phyloP scores from a whole-genome alignment of 2,329 filamentous ascomycete genomes.

The Diplodia mutila region DNA sequence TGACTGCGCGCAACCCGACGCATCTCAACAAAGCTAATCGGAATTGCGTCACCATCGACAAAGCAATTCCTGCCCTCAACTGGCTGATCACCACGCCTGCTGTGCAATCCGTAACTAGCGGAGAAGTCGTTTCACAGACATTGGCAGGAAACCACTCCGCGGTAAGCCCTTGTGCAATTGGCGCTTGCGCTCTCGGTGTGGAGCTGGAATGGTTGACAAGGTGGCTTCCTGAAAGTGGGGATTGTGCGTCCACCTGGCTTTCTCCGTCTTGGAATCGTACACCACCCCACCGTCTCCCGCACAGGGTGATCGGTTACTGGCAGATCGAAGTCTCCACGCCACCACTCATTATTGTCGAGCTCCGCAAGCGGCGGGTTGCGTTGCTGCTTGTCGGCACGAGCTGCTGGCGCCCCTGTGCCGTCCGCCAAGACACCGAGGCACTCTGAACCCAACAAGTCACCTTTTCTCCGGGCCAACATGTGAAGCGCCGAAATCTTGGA shows the following conservation, averaged over 20 bases:
- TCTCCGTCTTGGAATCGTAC: not conserved
- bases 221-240: not conserved
- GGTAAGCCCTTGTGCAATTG: not conserved
- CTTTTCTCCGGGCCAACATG: not conserved
- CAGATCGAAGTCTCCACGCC: not conserved
- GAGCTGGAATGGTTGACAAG: not conserved
- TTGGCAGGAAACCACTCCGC: no score
- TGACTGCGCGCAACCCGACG: not conserved
- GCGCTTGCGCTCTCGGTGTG: not conserved
- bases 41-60: not conserved
- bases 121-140: not conserved
- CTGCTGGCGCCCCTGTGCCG: not conserved
- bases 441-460: not conserved
- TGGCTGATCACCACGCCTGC: not conserved
- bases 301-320: not conserved
- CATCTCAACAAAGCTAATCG: not conserved
- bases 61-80: not conserved
- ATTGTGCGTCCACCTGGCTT: not conserved
- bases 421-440: not conserved
- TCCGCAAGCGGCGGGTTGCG: not conserved
- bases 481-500: not conserved
- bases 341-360: not conserved
- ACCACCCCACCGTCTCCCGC: not conserved
- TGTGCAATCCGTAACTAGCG: not conserved
- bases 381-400: not conserved